Evolutionary conservation across 2,329 filamentous ascomycete genomes (phyloP).

Genomic region (Fusarium sp.): DNA sequence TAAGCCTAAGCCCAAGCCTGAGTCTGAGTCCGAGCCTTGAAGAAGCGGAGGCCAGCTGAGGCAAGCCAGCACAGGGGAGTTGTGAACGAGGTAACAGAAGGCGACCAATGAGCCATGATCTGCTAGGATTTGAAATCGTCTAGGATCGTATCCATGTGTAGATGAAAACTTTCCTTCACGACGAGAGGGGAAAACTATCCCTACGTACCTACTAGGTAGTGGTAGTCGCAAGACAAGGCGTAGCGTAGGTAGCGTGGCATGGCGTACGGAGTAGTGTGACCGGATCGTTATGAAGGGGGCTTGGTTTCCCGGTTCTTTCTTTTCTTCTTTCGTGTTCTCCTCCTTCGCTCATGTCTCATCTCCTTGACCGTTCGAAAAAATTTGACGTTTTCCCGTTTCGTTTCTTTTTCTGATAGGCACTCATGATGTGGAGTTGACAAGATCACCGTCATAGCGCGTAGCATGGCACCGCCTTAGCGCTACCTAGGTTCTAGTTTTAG

Average conservation of each 20-base stretch:
- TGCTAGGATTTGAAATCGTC: background rate
- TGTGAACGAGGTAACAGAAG: background rate
- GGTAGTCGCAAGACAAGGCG: background rate
- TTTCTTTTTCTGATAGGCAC: conserved; percentile 15
- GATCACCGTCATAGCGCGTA: conserved; percentile 25
- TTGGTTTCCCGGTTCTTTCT: background rate
- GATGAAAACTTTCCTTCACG: conserved; percentile 8
- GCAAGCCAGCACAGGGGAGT: conserved; percentile 12
- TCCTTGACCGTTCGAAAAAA: conserved; percentile 23
- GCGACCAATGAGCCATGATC: conserved; percentile 2
- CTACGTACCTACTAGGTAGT: background rate
- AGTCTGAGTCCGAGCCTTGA: background rate
- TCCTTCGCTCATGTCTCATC: conserved; percentile 19
- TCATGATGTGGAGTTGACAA: conserved; percentile 24
- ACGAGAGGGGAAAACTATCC: conserved; percentile 1
- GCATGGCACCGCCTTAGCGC: background rate
- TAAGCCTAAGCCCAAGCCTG: background rate
- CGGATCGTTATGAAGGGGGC: background rate
- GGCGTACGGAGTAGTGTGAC: background rate
- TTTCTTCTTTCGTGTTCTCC: conserved; percentile 29
- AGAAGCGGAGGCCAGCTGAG: conserved; percentile 24
- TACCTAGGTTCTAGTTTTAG: background rate
- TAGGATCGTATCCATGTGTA: conserved; percentile 5
- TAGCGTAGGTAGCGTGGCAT: background rate
- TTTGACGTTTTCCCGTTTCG: conserved; percentile 9